Conservation (phyloP, 2,329 filamentous ascomycete genomes). For the Epichloe gansuensis region DNA sequence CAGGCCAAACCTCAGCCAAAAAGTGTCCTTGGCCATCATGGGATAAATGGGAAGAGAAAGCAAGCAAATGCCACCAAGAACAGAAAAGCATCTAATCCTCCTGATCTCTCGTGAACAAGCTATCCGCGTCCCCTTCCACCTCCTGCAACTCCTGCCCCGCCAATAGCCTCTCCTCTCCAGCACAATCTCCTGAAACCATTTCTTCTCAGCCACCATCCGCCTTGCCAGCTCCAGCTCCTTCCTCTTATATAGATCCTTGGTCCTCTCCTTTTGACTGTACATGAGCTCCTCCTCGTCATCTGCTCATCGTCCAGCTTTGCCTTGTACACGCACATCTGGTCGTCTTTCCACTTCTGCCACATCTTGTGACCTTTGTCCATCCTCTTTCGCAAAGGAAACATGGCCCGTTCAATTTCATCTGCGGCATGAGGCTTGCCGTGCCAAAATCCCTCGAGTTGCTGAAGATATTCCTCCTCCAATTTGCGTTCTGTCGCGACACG, state of each 20-base stretch:
- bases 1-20: too few relatives aligned
- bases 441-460: slow-evolving; percentile 28
- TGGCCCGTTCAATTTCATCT: slow-evolving; percentile 18
- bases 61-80: background rate
- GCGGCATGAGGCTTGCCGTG: slow-evolving; percentile 21
- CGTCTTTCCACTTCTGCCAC: slow-evolving; percentile 30
- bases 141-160: slow-evolving; percentile 29
- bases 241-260: slow-evolving; percentile 17
- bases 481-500: slow-evolving; percentile 29
- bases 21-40: too few relatives aligned
- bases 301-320: slow-evolving; percentile 27
- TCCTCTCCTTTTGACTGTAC: slow-evolving; percentile 24
- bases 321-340: slow-evolving; percentile 26
- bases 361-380: slow-evolving; percentile 29
- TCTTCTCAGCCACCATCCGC: slow-evolving; percentile 30
- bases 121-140: slow-evolving; percentile 28
- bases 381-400: slow-evolving; percentile 22
- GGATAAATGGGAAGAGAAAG: too few relatives aligned
- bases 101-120: slow-evolving; percentile 15
- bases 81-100: background rate
- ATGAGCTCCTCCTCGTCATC: slow-evolving; percentile 29
- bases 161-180: slow-evolving; percentile 33
- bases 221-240: slow-evolving; percentile 20
- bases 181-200: slow-evolving; percentile 34
- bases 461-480: slow-evolving; percentile 32